Evolutionary conservation across 148 eudicot species (phyloP), one percentile per base, ranked within the genome.

Genomic region (Amaranthus cruentus): DNA sequence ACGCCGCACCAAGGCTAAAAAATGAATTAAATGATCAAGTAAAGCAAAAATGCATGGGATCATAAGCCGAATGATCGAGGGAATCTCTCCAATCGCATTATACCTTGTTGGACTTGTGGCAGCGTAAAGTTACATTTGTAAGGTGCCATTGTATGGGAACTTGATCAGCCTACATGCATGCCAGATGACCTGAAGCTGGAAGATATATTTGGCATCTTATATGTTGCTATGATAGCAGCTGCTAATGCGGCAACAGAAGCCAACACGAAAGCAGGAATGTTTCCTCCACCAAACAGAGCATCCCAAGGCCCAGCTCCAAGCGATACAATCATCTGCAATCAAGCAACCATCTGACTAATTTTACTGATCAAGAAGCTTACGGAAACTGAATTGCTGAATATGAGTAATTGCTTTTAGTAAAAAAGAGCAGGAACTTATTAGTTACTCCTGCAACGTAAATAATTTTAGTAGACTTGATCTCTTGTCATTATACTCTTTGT

Each of bases 301-400:
- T 91, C 98, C 96, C 98, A 95, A 15, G 98, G 98, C 58, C 98
- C 98, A 64, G 98, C 98, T 75, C 96, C 98, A 77, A 95, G 97
- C 15, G 98, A 95, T 58, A 95, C 82, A 48, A 95, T 82, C 97
- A 95, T 91, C 97, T 91, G 57, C 14, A 74, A 42, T 62, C 61
- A 75, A 38, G 21, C 59, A 42, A 48, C 42, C 58, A 48, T 15
- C 3, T 6, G 14, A 14, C 55, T 12, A 55, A 54, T 28, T 28
- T 28, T 28, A 28, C 38, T 28, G 38, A 28, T 28, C 38, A 28
- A 28, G 38, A 28, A 28, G 38, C 38, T 28, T 28, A 28, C 38
- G 38, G 38, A 28, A 28, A 28, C 38, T 28, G 38, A 28, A 28
- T 28, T 28, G 38, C 38, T 28, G 1, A 28, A 28, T 28, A 28